Base-by-base conservation (phyloP, 2,329 filamentous ascomycete species). In the Verticillium zaregamsianum region DNA sequence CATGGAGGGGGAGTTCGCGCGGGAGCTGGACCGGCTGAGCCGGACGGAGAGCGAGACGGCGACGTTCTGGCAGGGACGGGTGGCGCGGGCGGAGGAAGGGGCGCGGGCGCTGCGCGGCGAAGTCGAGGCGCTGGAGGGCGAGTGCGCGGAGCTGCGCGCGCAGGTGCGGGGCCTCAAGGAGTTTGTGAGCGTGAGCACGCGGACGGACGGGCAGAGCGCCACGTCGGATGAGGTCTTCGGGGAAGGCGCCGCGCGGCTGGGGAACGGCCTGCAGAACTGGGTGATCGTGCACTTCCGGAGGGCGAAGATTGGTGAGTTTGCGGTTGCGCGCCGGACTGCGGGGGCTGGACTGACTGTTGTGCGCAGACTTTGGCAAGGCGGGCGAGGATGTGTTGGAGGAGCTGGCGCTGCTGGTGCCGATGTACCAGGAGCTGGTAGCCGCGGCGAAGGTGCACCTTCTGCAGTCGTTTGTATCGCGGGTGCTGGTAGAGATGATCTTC, bases 211-310 rank as follows among this genome's bases (percentile, higher is more conserved):
- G 25, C 84, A 88, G 71, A 79, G 78, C 60, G 87, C 86, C 64
- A 79, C 78, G 60, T 87, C 86, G 64, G 90, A 92, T 68, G 86
- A 89, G 72, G 85, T 86, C 12, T 84, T 92, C 69, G 83, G 79
- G 2, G 85, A 89, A 58, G 79, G 81, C 11, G 85, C 90, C 78
- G 79, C 81, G 58, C 80, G 82, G 62, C 72, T 92, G 56, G 84
- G 85, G 23, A 89, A 91, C 68, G 84, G 88, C 28, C 74, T 91
- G 67, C 88, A 91, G 74, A 91, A 92, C 68, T 92, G 89, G 89
- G 84, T 89, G 3, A 86, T 92, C 67, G 82, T 84, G 31, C 85
- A 90, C 70, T 92, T 90, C 66, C 81, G 89, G 59, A 84, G 83
- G 64, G 80, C 83, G 14, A 89, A 82, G 74, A 74, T 89, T 56